phyloP scores from a whole-genome alignment of 2,329 filamentous ascomycete genomes.

The Claviceps pazoutovae region DNA sequence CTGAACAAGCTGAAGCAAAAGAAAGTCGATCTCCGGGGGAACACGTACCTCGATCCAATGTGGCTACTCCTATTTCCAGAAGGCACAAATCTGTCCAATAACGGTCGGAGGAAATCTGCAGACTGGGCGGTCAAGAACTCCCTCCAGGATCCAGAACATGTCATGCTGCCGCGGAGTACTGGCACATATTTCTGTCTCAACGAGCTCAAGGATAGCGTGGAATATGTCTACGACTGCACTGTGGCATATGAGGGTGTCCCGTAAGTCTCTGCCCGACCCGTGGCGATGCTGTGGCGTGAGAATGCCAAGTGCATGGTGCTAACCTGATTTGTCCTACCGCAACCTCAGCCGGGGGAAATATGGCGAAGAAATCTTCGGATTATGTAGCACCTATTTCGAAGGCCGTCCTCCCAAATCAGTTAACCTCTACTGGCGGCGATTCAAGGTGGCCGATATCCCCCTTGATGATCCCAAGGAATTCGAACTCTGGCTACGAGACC shows the following conservation, averaged over 20 bases:
- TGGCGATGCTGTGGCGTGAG: too few relatives aligned
- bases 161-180: constrained; percentile 66
- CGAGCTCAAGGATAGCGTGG: constrained; percentile 58
- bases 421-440: constrained; percentile 92
- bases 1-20: constrained; percentile 52
- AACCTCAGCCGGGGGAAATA: constrained; percentile 54
- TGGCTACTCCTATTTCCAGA: constrained; percentile 83
- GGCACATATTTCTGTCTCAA: constrained; percentile 68
- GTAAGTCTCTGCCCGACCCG: constrained; percentile 39
- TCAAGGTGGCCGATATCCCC: constrained; percentile 67
- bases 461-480: constrained; percentile 61
- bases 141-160: constrained; percentile 56
- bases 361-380: constrained; percentile 81
- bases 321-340: too few relatives aligned
- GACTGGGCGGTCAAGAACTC: constrained; percentile 66
- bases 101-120: constrained; percentile 56
- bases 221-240: constrained; percentile 86
- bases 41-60: constrained; percentile 59
- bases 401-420: constrained; percentile 85
- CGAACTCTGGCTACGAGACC: constrained; percentile 67
- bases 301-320: too few relatives aligned
- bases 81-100: constrained; percentile 65
- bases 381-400: constrained; percentile 77
- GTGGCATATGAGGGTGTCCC: constrained; percentile 89
- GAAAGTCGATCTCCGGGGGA: constrained; percentile 39